Evolutionary conservation across 768 basidiomycete species (phyloP), one percentile per base, ranked within the genome.

Genomic region (Lactarius deliciosus): DNA sequence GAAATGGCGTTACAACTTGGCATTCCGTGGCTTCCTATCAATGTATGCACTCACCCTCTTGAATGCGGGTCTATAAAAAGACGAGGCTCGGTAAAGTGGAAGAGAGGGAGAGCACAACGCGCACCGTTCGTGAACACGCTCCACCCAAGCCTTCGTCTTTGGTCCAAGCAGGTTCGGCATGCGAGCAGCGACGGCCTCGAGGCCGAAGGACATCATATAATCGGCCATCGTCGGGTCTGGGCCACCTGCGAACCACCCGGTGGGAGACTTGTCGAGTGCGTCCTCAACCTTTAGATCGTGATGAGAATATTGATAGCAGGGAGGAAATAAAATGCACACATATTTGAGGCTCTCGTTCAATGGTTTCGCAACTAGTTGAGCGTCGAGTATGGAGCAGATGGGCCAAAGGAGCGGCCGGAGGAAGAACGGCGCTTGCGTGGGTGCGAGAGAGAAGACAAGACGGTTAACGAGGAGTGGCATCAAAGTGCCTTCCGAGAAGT

Each of bases 161-260:
- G 76, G 76, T 3, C 79, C 80, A 8, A 77, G 58, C 55, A 66
- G 50, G 30, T 68, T 63, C 4, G 69, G 63, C 7, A 62, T 65
- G n/a, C 68, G 55, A 13, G 63, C 43, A 4, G 62, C 65, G 60
- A 74, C 65, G 2, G 68, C 63, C 32, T 82, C 81, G 34, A 80
- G 66, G 6, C 77, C 69, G 68, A 81, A 82, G 36, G 74, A 69
- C 79, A 82, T 80, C 76, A 78, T 76, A 73, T 75, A 82, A 71
- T 83, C 82, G 25, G 82, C 79, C 36, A 78, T 68, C 5, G 82
- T 83, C 20, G 80, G 81, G 40, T 77, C 73, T 28, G 74, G 65
- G 32, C 79, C 81, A 25, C 79, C 81, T 18, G 81, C 81, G 53
- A 80, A 72, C 73, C 74, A 77, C 18, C 67, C 69, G 25, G 66